Conservation (phyloP, 2,329 filamentous ascomycete genomes). For the Dactylellina parvicollis region DNA sequence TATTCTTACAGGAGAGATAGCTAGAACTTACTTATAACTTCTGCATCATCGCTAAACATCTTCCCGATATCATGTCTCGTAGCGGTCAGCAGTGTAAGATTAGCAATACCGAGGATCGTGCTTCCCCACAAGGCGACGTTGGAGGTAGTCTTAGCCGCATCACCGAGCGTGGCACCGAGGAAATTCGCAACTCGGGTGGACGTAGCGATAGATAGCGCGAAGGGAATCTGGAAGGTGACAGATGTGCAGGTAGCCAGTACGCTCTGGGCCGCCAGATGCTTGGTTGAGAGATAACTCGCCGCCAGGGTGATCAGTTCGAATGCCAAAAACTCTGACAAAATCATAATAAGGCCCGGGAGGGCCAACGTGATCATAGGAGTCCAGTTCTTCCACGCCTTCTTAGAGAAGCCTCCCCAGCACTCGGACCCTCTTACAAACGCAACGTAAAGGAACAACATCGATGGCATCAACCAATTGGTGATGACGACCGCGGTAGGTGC, state of each 20-base stretch:
- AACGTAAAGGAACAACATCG: conserved; percentile 79
- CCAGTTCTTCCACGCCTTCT: conserved; percentile 77
- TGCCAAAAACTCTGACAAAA: conserved; percentile 90
- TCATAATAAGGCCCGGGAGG: conserved; percentile 89
- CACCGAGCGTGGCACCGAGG: conserved; percentile 84
- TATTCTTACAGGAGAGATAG: not conserved
- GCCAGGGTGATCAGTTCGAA: conserved; percentile 92
- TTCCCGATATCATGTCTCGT: conserved; percentile 78
- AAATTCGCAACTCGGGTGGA: conserved; percentile 91
- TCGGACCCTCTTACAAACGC: conserved; percentile 75
- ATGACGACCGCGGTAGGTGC: conserved; percentile 80
- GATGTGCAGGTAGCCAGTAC: conserved; percentile 80
- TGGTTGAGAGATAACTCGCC: conserved; percentile 79
- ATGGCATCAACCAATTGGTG: conserved; percentile 77
- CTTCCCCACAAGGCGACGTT: conserved; percentile 70
- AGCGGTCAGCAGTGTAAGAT: conserved; percentile 74
- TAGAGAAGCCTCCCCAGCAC: conserved; percentile 84
- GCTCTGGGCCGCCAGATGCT: conserved; percentile 73
- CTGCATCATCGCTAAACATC: conserved; percentile 78
- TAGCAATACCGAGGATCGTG: conserved; percentile 78
- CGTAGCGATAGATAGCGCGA: conserved; percentile 86
- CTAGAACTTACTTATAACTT: conserved; percentile 67
- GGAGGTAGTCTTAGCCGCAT: conserved; percentile 78
- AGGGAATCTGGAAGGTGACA: conserved; percentile 89
- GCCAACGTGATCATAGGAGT: conserved; percentile 75